Percentiles rank a stretch among this genome's conserved stretches.
These are phyloP conservation scores for Golubevia pallescens DNA, from an alignment of 1,284 basidiomycete genomes.

Conservation along the genomic window DNA sequence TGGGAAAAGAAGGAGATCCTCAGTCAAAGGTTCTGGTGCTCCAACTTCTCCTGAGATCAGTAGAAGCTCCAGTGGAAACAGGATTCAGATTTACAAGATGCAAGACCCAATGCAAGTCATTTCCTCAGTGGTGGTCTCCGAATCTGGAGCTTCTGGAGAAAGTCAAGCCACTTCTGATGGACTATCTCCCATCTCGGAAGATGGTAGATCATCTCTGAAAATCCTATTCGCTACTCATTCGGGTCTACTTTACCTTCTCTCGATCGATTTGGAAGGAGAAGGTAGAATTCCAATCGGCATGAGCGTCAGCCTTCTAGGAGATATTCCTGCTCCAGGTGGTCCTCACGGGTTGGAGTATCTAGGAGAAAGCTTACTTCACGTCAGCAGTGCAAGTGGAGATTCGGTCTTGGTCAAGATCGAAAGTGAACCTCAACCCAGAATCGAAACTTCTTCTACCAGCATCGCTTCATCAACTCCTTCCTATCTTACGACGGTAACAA, in stretches of 20 bases:
- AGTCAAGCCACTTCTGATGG: neutral
- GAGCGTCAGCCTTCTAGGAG: constrained; percentile 23
- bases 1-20: constrained; percentile 36
- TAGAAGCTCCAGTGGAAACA: neutral
- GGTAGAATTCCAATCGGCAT: constrained; percentile 9
- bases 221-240: constrained; percentile 28
- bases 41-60: constrained; percentile 9
- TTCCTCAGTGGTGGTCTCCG: constrained; percentile 16
- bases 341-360: constrained; percentile 36
- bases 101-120: constrained; percentile 36
- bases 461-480: constrained; percentile 10
- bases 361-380: constrained; percentile 39
- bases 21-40: constrained; percentile 11
- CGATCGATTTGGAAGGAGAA: constrained; percentile 16
- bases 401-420: constrained; percentile 30
- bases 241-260: constrained; percentile 16
- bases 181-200: constrained; percentile 1
- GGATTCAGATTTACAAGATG: constrained; percentile 26
- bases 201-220: constrained; percentile 9
- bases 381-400: constrained; percentile 45
- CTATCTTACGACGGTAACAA: constrained; percentile 1
- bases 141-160: constrained; percentile 1
- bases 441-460: neutral
- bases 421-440: constrained; percentile 8
- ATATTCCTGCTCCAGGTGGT: constrained; percentile 28